Evolutionary conservation across 2,329 filamentous ascomycete species (phyloP).

Genomic region (Pseudogymnoascus sp.): DNA sequence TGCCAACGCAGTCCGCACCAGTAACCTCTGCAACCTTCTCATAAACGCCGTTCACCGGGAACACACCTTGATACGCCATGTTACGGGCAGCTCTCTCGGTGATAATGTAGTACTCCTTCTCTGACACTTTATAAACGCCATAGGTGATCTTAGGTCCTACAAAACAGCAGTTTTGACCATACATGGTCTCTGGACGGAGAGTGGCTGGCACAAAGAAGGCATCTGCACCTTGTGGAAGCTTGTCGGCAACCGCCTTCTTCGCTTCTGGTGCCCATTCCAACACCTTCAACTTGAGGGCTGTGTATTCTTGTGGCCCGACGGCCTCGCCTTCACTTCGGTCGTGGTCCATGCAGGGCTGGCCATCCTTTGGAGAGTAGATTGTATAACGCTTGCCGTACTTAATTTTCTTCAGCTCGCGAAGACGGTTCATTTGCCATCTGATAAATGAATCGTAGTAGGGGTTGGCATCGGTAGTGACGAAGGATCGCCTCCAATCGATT

Average conservation of each 20-base stretch:
- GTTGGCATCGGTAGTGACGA: constrained; percentile 94
- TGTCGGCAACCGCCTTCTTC: constrained; percentile 63
- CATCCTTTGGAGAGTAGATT: constrained; percentile 85
- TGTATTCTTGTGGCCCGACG: constrained; percentile 84
- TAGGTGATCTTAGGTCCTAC: constrained; percentile 86
- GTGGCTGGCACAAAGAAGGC: constrained; percentile 91
- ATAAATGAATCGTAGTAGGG: constrained; percentile 96
- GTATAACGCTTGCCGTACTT: constrained; percentile 91
- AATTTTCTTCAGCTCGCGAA: constrained; percentile 86
- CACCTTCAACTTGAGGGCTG: constrained; percentile 83
- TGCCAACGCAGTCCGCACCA: constrained; percentile 78
- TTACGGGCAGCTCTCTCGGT: constrained; percentile 82
- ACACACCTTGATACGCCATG: constrained; percentile 91
- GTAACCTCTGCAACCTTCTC: constrained; percentile 68
- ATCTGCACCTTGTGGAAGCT: constrained; percentile 70
- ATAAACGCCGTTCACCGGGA: constrained; percentile 68
- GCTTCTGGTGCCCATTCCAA: constrained; percentile 81
- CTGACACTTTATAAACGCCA: constrained; percentile 73
- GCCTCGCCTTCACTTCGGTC: constrained; percentile 77
- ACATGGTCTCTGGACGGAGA: constrained; percentile 95
- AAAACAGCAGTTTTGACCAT: constrained; percentile 94
- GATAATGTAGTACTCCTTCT: constrained; percentile 76
- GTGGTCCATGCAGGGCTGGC: constrained; percentile 82
- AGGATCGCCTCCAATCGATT: constrained; percentile 87
- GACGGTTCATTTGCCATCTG: constrained; percentile 91